Base-by-base conservation (phyloP, 768 basidiomycete species). In the Trametes meyenii region DNA sequence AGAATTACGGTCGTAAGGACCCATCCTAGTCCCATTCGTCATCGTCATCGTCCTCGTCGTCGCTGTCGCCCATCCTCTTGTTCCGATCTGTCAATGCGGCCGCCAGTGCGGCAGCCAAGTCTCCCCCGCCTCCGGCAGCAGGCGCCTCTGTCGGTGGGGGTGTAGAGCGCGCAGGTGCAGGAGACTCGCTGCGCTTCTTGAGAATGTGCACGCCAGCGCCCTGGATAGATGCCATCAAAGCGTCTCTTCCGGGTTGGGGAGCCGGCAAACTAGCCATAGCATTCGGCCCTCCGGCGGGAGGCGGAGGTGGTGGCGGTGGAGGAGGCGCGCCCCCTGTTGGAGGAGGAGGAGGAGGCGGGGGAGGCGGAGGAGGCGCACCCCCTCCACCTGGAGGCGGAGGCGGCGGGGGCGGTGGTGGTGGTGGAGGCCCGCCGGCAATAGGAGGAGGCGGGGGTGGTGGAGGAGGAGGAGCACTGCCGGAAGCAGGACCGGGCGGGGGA, bases 31-130 rank as follows among this genome's bases (percentile, higher is more conserved):
- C 70, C 72, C 72, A 73, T 17, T 69, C 69, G 44, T 75, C 74
- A 33, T 75, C 74, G 11, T 74, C 72, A 2, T 75, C 71, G 5
- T 73, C 75, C 29, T 75, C 75, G 6, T 74, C 72, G 33, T 72
- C 72, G 68, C 89, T 91, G 66, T 94, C 92, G 2, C 90, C 94
- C 66, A 96, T 76, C 69, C 91, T 88, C 77, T 90, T 93, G 71
- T 92, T 96, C 66, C 95, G 77, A 71, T 89, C 85, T 67, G 87
- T 76, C 63, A 98, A 74, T 1, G 94, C 94, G 50, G 85, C 89
- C 5, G 94, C 95, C 48, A 97, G 77, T 8, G 93, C 92, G 4
- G 85, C 81, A 0, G 94, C 94, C 61, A 96, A 73, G 74, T 95
- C 88, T 0, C 83, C 88, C 12, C 88, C 92, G 13, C 79, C 85